Evolutionary conservation across 2,329 filamentous ascomycete species (phyloP).

Genomic region (Fusarium setosum): DNA sequence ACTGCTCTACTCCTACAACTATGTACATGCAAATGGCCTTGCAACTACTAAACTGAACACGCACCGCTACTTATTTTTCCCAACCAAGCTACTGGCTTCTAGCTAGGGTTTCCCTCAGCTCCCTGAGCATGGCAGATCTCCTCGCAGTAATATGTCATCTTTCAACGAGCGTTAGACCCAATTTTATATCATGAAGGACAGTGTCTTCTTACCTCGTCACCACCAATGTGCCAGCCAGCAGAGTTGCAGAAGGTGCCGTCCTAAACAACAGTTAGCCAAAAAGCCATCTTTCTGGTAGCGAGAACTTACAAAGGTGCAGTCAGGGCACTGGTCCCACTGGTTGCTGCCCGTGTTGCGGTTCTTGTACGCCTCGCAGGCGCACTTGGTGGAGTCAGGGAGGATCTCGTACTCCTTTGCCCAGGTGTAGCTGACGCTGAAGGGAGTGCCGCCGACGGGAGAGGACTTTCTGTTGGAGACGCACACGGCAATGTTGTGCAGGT

Average conservation of each 20-base stretch:
- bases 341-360: slow-evolving; percentile 20
- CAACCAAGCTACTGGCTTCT: too few species aligned
- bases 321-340: slow-evolving; percentile 28
- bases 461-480: slow-evolving; percentile 13
- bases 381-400: slow-evolving; percentile 16
- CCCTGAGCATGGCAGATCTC: slow-evolving; percentile 17
- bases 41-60: neutral
- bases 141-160: slow-evolving; percentile 20
- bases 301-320: slow-evolving; percentile 23
- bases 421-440: slow-evolving; percentile 26
- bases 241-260: slow-evolving; percentile 26
- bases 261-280: neutral
- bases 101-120: slow-evolving; percentile 9
- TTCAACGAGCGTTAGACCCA: neutral
- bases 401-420: slow-evolving; percentile 24
- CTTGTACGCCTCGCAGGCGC: slow-evolving; percentile 20
- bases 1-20: neutral
- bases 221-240: slow-evolving; percentile 29
- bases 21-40: neutral
- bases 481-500: slow-evolving; percentile 21
- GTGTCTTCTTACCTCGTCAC: slow-evolving; percentile 28
- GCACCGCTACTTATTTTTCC: neutral
- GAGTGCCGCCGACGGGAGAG: neutral
- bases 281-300: fast-evolving
- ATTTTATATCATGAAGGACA: neutral